Evolutionary conservation across 1,284 basidiomycete genomes (phyloP), one percentile per base, ranked within the genome.

Genomic region (Boletus subluridellus): DNA sequence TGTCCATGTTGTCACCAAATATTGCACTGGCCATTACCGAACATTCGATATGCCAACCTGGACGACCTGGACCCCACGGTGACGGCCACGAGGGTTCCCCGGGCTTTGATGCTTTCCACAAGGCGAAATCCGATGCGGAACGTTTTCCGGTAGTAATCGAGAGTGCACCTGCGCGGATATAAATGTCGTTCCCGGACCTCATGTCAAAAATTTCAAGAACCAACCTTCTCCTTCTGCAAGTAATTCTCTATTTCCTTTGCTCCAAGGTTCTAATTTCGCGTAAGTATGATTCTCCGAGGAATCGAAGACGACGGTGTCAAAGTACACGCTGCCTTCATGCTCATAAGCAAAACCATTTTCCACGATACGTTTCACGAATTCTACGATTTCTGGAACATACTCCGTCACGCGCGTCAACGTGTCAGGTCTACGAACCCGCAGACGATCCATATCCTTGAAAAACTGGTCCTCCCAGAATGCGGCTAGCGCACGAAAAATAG

Each of bases 21-120:
- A 99, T 82, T 41, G 90, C 95, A 59, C 87, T 92, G 15, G 95
- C 96, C 97, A 99, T 99, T 48, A 98, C 97, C 11, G 94, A 96
- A 78, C 97, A 99, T 74, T 99, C 97, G 59, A 99, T 99, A 73
- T 99, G 97, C 97, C 97, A 99, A 11, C 97, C 97, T 1, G 97
- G 97, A 56, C 97, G 84, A n/a, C 97, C 97, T 41, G 82, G 80
- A 32, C 97, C 97, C 97, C 97, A 99, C 7, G 94, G 90, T 10
- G 95, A 98, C 0, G 89, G 85, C 97, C 97, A 99, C 3, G 89
- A 89, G 2, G 97, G 97, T 75, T 99, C 97, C n/a, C 97, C 97
- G 1, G 94, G 87, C 76, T 97, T 98, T 35, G 94, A 94, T 4
- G 92, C 87, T 77, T 99, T 99, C 97, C 97, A 99, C 14, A 99